These are phyloP conservation scores for Cicer cuneatum DNA, from an alignment of 306 rosid genomes.

Conservation along the genomic window DNA sequence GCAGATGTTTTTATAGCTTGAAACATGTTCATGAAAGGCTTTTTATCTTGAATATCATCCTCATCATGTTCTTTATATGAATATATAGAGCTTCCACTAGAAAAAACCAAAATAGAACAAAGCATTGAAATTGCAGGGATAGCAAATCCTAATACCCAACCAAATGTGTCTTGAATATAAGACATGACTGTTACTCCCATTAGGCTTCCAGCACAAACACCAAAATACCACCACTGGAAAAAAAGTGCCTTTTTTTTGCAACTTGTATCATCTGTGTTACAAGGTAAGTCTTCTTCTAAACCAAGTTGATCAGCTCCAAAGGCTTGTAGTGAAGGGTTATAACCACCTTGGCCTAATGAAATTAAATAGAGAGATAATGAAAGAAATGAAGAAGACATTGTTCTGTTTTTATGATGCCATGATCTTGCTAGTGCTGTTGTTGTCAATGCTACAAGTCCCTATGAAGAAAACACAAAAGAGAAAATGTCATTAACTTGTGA, in stretches of 20 bases:
- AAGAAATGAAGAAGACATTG: conserved; percentile 67
- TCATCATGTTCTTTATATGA: conserved; percentile 52
- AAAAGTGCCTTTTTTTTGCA: conserved; percentile 59
- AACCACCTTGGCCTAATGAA: conserved; percentile 90
- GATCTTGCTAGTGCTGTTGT: conserved; percentile 69
- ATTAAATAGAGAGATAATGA: conserved; percentile 76
- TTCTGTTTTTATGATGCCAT: conserved; percentile 58
- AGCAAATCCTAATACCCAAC: conserved; percentile 90
- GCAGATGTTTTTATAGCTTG: conserved; percentile 61
- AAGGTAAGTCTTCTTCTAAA: conserved; percentile 69
- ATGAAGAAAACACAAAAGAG: conserved; percentile 20
- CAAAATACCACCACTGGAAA: conserved; percentile 94
- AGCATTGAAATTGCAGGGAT: conserved; percentile 80
- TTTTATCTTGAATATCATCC: conserved; percentile 28
- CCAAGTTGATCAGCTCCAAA: conserved; percentile 91
- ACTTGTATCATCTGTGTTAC: conserved; percentile 57
- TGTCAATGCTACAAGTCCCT: conserved; percentile 92
- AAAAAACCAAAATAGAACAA: conserved; percentile 60
- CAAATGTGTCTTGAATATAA: conserved; percentile 87
- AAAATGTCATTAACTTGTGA: background rate
- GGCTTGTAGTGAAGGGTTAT: conserved; percentile 92
- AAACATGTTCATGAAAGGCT: conserved; percentile 44
- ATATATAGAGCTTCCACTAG: conserved; percentile 72
- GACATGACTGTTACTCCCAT: conserved; percentile 90
- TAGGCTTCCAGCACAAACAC: conserved; percentile 81